Evolutionary conservation across 768 basidiomycete species (phyloP), one percentile per base, ranked within the genome.

Genomic region (Mrakia gelida): DNA sequence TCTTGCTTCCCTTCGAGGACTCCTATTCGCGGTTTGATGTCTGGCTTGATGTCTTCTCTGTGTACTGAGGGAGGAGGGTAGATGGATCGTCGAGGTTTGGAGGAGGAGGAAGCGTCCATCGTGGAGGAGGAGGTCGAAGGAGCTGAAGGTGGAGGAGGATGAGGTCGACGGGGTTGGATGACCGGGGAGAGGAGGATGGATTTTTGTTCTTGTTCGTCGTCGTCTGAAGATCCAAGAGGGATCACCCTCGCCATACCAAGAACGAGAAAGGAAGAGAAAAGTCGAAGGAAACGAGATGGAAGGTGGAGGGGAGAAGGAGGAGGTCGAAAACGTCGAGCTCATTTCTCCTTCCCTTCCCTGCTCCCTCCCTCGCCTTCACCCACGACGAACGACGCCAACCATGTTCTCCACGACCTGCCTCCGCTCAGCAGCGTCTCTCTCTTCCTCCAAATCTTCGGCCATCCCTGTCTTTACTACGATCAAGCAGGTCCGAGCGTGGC

Each of bases 401-500:
- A 28, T 59, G 52, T 38, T 32, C 59, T 41, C 32, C 5, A 26
- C 70, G 0, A n/a, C 38, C 21, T 3, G n/a, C 15, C 61, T 43
- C 28, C 72, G 32, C 72, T 73, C 72, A 11, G 73, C 73, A 62
- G 73, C 73, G 23, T 38, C 49, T 34, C 62, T 62, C 15, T 32
- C 73, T 16, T n/a, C 63, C 10, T 13, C 32, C 11, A 7, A 45
- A 4, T 34, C 28, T 15, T 23, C 38, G n/a, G 32, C 45, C 45
- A 82, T 85, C 62, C 84, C 84, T 15, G 82, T 85, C 26, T 81
- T 85, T 54, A 77, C 82, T 45, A 81, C 83, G 13, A 68, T 85
- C 71, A 72, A 75, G 16, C 80, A 84, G 52, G 78, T 85, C 45
- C 77, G 84, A 45, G 34, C 78, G 86, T 99, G 97, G 96, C 86